These are phyloP conservation scores for Samsoniella hepiali DNA, from an alignment of 2,329 filamentous ascomycete genomes.

Conservation along the genomic window DNA sequence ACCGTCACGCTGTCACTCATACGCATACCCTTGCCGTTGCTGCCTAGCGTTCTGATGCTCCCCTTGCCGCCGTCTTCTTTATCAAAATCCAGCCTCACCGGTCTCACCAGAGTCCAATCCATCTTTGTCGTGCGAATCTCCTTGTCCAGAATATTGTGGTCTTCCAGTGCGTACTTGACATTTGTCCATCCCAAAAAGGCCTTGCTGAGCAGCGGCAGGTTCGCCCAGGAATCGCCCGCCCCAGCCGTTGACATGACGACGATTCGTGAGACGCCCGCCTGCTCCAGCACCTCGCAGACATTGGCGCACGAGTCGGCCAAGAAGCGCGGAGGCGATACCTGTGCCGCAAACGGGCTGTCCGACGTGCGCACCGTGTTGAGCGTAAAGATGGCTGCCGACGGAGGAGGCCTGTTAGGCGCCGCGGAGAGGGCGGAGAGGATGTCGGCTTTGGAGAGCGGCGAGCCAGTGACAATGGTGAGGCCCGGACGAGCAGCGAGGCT, in stretches of 20 bases:
- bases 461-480: slow-evolving; percentile 34
- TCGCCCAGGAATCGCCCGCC: slow-evolving; percentile 37
- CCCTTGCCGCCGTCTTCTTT: slow-evolving; percentile 21
- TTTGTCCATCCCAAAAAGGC: slow-evolving; percentile 39
- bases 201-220: slow-evolving; percentile 33
- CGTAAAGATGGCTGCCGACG: slow-evolving; percentile 36
- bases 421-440: slow-evolving; percentile 28
- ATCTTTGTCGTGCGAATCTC: slow-evolving; percentile 34
- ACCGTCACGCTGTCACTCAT: slow-evolving; percentile 30
- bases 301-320: slow-evolving; percentile 38
- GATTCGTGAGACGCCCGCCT: slow-evolving; percentile 32
- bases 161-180: slow-evolving; percentile 37
- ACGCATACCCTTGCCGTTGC: slow-evolving; percentile 31
- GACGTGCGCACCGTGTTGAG: slow-evolving; percentile 39
- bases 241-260: slow-evolving; percentile 40
- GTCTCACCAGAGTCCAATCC: slow-evolving; percentile 37
- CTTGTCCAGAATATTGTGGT: slow-evolving; percentile 36
- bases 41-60: slow-evolving; percentile 29
- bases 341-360: slow-evolving; percentile 39
- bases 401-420: slow-evolving; percentile 21
- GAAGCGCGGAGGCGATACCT: slow-evolving; percentile 37
- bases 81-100: slow-evolving; percentile 31
- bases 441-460: slow-evolving; percentile 35
- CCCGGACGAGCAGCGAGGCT: slow-evolving; percentile 23
- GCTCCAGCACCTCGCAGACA: slow-evolving; percentile 31